phyloP scores from a whole-genome alignment of 495 filamentous ascomycete species.

The Penicillium pancosmium region DNA sequence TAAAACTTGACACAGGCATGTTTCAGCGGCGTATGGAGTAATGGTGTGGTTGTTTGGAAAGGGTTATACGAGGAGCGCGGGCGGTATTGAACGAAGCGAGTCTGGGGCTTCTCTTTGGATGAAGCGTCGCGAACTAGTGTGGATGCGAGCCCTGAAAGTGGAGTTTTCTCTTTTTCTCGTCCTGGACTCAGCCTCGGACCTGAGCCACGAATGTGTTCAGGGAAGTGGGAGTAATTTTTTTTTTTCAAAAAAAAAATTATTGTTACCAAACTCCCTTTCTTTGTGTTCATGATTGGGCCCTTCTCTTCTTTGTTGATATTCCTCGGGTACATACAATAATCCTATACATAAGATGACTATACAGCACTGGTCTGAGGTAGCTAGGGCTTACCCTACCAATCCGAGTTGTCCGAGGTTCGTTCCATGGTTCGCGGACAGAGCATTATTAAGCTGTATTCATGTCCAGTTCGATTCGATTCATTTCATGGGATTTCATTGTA shows the following conservation, averaged over 20 bases:
- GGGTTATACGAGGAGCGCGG: conserved; percentile 13
- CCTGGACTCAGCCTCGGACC: conserved; percentile 29
- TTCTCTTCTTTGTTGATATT: no score
- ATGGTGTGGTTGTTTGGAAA: conserved; percentile 16
- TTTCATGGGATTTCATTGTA: no score
- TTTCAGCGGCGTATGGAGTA: neutral
- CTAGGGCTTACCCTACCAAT: neutral
- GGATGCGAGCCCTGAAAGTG: conserved; percentile 39
- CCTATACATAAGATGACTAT: neutral
- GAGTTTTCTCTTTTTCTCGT: conserved; percentile 9
- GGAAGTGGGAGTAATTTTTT: neutral
- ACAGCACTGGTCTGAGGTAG: neutral
- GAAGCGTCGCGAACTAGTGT: conserved; percentile 27
- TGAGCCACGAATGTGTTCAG: conserved; percentile 11
- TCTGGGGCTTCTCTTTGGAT: conserved; percentile 28
- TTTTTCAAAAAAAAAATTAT: neutral
- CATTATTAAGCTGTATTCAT: neutral
- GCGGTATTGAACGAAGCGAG: conserved; percentile 29
- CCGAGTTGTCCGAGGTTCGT: neutral
- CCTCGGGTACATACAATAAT: neutral
- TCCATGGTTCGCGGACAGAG: neutral
- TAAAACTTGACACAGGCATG: neutral
- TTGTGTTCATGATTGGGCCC: neutral
- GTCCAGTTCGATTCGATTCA: no score
- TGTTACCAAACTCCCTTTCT: neutral